Evolutionary conservation across 805 yeast genomes (phyloP), one percentile per base, ranked within the genome.

Genomic region (Kuraishia floccosa): DNA sequence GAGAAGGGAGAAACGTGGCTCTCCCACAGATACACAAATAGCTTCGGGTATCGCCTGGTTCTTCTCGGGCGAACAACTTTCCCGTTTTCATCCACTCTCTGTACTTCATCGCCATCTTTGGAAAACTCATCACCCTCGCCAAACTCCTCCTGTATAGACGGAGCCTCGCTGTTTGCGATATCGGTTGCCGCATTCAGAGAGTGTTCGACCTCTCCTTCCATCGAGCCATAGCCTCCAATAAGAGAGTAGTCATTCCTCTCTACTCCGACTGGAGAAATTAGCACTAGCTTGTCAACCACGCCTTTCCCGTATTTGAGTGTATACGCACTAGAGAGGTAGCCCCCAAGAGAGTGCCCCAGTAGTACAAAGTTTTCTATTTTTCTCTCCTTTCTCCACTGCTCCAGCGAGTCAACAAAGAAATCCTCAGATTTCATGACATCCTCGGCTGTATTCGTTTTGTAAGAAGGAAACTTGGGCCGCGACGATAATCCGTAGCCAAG

Each of bases 301-400:
- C 25, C 28, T 0, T 67, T 50, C 0, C 84, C 81, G 40, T 74
- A 62, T 36, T 60, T 71, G 28, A 74, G 44, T 9, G 81, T 63
- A 43, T 78, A 81, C n/a, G 76, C 68, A 32, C 67, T 72, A 1
- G 81, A 67, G 49, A 85, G 56, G 43, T 79, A 76, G 0, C 84
- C 91, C 26, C 94, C 94, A 42, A 72, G 72, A 0, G 93, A 82
- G 48, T 82, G 94, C 1, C 85, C 89, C 12, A 81, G 59, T n/a
- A 82, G 44, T 36, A 68, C 72, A 28, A 81, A 65, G 31, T 67
- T 60, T 1, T 60, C 60, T 8, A 81, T 44, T 0, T 63, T 60
- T 18, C 66, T 54, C 12, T 44, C 54, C 12, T 41, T 42, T 39
- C 91, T 57, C 91, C 91, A 82, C 2, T 52, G 49, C 31, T 82